phyloP scores from a whole-genome alignment of 2,329 filamentous ascomycete species.

The Fusarium cicatricum region DNA sequence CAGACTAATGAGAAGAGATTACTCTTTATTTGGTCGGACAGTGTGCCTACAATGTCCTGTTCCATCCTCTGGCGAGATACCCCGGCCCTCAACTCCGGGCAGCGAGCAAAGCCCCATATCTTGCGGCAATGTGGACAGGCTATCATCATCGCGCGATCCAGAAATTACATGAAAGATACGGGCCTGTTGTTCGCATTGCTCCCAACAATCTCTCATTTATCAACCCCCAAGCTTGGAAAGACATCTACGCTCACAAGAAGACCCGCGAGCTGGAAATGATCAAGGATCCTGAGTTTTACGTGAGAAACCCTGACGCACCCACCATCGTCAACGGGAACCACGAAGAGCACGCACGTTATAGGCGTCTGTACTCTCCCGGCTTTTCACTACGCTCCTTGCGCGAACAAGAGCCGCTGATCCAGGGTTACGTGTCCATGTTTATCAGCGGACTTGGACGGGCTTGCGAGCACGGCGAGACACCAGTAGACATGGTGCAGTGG shows the following conservation, averaged over 20 bases:
- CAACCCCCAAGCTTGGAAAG: conserved; percentile 19
- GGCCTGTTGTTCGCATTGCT: conserved; percentile 16
- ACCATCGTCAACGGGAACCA: conserved; percentile 13
- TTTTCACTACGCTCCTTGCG: conserved; percentile 13
- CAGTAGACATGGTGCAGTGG: conserved; percentile 16
- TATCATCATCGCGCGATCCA: conserved; percentile 7
- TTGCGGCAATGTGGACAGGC: background rate
- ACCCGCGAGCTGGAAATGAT: conserved; percentile 9
- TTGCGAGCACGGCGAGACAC: conserved; percentile 12
- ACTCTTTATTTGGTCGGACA: background rate
- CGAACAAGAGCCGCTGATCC: conserved; percentile 18
- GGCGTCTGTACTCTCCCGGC: conserved; percentile 14
- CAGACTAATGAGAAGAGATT: background rate
- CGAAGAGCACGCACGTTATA: conserved; percentile 17
- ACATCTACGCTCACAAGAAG: conserved; percentile 20
- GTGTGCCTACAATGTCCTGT: conserved; percentile 9
- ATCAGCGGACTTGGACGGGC: background rate
- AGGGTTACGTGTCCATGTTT: conserved; percentile 10
- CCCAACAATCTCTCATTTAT: conserved; percentile 19
- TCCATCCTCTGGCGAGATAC: conserved; percentile 14
- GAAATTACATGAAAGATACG: conserved; percentile 17
- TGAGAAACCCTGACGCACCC: conserved; percentile 12
- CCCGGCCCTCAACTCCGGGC: conserved; percentile 8
- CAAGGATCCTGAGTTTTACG: conserved; percentile 7
- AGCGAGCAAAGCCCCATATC: conserved; percentile 12